Evolutionary conservation across 441 rosid genomes (phyloP), one percentile per base, ranked within the genome.

Genomic region (Jatropha podagrica): DNA sequence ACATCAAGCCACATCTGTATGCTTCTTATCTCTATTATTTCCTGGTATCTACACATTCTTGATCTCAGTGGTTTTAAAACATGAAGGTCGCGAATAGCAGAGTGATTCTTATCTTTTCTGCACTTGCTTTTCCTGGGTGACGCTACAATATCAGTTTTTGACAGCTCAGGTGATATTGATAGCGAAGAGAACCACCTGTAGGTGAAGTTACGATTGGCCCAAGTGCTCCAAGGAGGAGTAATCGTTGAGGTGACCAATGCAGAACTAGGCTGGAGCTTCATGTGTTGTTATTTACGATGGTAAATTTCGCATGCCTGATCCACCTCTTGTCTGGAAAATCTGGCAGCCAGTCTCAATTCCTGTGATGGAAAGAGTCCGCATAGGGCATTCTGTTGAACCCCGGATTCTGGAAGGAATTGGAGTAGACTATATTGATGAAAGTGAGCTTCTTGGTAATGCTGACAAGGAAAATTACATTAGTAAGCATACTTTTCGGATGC

Each of bases 401-500:
- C 77, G 75, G 81, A 71, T 79, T 55, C 49, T 79, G 69, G 85
- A 78, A 75, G 80, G 80, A 5, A 18, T 73, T 49, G 63, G 63
- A 4, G 37, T 58, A 9, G 62, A 58, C n/a, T 20, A 23, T 5
- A 23, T 58, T 0, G 62, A 58, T 23, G 37, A 58, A 32, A 58
- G 40, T 27, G 18, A 60, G 27, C 65, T 60, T 27, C 5, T 13
- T 13, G 41, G 65, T 20, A 26, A 60, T 23, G 65, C 7, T 20
- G 40, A 27, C 12, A 60, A 60, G 80, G 77, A 23, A 4, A 20
- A 60, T 5, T 60, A 27, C 18, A 60, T 60, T 26, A 60, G 7
- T 3, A 60, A 60, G 65, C 40, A 60, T 9, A 20, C 27, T 60
- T 26, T 26, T 27, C 41, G 41, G 17, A 32, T 27, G 27, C 41